Conservation (phyloP, 345 rosid species). For the Eucalyptus guilfoylei region DNA sequence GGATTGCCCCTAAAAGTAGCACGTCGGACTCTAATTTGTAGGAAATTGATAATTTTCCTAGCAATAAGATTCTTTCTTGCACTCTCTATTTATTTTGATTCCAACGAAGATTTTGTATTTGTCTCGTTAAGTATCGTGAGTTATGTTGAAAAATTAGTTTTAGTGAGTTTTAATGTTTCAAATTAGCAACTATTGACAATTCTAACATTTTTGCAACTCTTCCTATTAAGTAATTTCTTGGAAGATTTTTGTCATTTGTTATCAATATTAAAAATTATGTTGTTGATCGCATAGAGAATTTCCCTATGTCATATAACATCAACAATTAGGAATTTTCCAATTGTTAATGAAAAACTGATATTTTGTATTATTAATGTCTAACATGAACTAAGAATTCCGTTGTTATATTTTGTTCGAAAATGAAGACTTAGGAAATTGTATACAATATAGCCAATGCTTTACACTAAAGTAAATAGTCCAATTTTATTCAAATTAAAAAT, state of each 20-base stretch:
- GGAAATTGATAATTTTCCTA: neutral
- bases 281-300: neutral
- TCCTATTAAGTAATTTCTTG: neutral
- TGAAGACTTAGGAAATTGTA: neutral
- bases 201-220: neutral
- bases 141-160: neutral
- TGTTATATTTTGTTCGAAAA: neutral
- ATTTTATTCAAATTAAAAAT: neutral
- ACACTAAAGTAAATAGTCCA: neutral
- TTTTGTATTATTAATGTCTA: neutral
- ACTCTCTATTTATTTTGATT: neutral
- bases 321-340: neutral
- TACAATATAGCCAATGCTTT: neutral
- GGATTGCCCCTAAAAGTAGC: neutral
- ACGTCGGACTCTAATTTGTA: neutral
- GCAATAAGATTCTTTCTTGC: neutral
- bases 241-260: neutral
- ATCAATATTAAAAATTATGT: neutral
- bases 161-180: neutral
- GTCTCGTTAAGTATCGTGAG: neutral
- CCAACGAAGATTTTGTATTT: neutral
- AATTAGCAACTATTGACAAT: neutral
- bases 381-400: neutral
- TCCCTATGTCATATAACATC: neutral
- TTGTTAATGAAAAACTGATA: neutral